Evolutionary conservation across 2,329 filamentous ascomycete species (phyloP), one percentile per base, ranked within the genome.

Genomic region (Aspergillus novoparasiticus): DNA sequence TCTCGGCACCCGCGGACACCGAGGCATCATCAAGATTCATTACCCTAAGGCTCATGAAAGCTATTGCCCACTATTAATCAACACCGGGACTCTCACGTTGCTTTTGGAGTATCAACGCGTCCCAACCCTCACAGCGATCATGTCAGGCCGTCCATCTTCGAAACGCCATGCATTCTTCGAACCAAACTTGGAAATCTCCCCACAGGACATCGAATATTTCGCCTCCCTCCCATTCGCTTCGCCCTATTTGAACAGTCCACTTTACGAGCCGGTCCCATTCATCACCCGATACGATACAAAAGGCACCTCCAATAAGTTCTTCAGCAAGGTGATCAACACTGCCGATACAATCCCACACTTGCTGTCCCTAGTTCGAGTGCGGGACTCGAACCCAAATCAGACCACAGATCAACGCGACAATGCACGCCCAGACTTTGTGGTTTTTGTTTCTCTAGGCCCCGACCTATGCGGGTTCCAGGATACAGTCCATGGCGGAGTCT

Each of bases 331-430:
- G 6, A 67, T 69, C 45, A 69, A 68, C 32, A 56, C 64, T 28
- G 28, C 50, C n/a, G 65, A 66, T 54, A 69, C 68, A 5, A 59
- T 69, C 50, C 68, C 64, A 46, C 65, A 56, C 4, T 19, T 68
- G 45, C 51, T 69, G 26, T 58, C 66, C 28, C 28, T 68, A 26
- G 57, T 63, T 36, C 63, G 68, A 14, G 63, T 43, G 41, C 30
- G 55, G 16, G 51, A 46, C 28, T 26, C 43, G 6, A 28, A 60
- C 12, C 23, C 23, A 55, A 41, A 23, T 16, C 30, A 34, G n/a
- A n/a, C n/a, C 10, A 21, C 28, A 46, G 23, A 69, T 23, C 61
- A 65, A 10, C 30, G 23, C 6, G 19, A 34, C 54, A 21, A 39
- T 41, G n/a, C 34, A 26, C 39, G 61, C 45, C 43, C 43, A 16